phyloP scores from a whole-genome alignment of 495 filamentous ascomycete species.

The Aspergillus coremiiformis region DNA sequence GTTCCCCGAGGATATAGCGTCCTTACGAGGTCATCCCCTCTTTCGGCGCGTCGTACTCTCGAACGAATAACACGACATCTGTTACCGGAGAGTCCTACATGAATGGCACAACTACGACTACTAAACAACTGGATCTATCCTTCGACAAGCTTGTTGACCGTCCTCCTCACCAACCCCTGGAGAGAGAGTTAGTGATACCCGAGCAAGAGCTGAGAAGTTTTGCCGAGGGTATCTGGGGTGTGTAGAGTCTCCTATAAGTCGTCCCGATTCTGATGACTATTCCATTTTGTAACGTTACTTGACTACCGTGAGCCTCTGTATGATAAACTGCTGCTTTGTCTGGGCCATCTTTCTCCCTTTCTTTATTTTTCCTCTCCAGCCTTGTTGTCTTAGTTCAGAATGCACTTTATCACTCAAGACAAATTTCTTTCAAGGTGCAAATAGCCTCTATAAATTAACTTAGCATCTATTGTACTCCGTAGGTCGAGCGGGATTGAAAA shows the following conservation, averaged over 20 bases:
- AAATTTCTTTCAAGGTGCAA: too few relatives aligned
- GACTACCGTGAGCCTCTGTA: too few relatives aligned
- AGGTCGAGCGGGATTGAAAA: too few relatives aligned
- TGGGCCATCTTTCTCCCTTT: too few relatives aligned
- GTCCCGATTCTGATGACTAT: neutral
- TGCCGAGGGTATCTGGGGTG: slow-evolving; percentile 16
- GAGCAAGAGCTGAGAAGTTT: slow-evolving; percentile 16
- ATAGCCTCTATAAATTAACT: too few relatives aligned
- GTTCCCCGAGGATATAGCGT: slow-evolving; percentile 7
- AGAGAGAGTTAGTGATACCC: slow-evolving; percentile 14
- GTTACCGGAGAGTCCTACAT: slow-evolving; percentile 6
- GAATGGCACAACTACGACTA: slow-evolving; percentile 3
- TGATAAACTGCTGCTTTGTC: too few relatives aligned
- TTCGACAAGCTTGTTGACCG: slow-evolving; percentile 16
- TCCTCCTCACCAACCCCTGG: slow-evolving; percentile 12
- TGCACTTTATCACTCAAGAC: too few relatives aligned
- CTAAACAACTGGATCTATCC: slow-evolving; percentile 14
- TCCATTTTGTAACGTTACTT: too few relatives aligned
- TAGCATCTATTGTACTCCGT: too few relatives aligned
- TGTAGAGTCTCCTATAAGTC: slow-evolving; percentile 14
- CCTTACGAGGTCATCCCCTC: slow-evolving; percentile 9
- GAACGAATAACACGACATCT: slow-evolving; percentile 11
- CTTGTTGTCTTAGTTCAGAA: too few relatives aligned
- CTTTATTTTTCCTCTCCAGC: too few relatives aligned
- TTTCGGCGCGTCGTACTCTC: slow-evolving; percentile 11